Conservation (phyloP, 345 rosid species). For the Euclidium syriacum region DNA sequence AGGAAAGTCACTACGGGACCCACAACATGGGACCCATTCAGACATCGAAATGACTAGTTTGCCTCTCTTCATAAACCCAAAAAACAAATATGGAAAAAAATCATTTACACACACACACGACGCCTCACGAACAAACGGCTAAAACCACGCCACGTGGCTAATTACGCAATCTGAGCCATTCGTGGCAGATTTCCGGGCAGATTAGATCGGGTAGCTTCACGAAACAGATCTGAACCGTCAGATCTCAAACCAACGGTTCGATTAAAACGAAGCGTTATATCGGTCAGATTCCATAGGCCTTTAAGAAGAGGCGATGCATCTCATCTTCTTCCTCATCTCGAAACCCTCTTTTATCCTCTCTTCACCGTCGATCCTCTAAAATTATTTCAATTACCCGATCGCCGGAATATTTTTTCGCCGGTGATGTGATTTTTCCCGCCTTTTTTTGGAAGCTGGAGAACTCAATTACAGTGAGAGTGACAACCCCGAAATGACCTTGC, state of each 20-base stretch:
- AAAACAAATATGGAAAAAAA: background rate
- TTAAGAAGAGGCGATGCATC: conserved; percentile 26
- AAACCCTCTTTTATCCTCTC: background rate
- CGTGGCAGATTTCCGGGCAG: conserved; percentile 24
- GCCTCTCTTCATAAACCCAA: background rate
- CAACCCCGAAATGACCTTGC: conserved; percentile 14
- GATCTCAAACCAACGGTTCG: conserved; percentile 5
- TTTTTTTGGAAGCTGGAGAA: background rate
- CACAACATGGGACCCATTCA: conserved; percentile 3
- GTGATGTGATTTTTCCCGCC: conserved; percentile 14
- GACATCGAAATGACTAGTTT: conserved; percentile 5
- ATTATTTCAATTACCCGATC: background rate
- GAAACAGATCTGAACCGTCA: conserved; percentile 3
- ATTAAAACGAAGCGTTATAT: background rate
- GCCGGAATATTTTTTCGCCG: background rate
- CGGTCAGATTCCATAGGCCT: conserved; percentile 27
- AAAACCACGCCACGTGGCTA: conserved; percentile 3
- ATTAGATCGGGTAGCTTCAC: conserved; percentile 3
- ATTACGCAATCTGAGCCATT: conserved; percentile 18
- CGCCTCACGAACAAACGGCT: conserved; percentile 25
- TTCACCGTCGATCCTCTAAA: background rate
- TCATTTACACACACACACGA: conserved; percentile 2
- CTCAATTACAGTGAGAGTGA: background rate
- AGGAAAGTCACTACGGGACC: background rate
- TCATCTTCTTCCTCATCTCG: conserved; percentile 21